These are phyloP conservation scores for Cnidoscolus chayamansa DNA, from an alignment of 441 rosid genomes.

Conservation along the genomic window DNA sequence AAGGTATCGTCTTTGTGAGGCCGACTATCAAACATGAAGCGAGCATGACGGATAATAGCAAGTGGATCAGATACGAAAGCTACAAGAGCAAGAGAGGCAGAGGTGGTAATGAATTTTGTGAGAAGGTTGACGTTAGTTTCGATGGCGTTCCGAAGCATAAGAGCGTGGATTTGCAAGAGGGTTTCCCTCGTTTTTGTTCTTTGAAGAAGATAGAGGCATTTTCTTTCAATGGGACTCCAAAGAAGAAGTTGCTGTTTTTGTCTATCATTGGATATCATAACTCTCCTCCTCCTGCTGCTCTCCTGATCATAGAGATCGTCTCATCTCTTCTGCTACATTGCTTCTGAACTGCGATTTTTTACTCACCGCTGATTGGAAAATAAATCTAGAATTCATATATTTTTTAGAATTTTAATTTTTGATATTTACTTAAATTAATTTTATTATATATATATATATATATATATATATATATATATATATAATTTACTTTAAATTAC, in stretches of 20 bases:
- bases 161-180: constrained; percentile 59
- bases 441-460: too few species aligned
- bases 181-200: constrained; percentile 28
- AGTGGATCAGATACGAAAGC: constrained; percentile 4
- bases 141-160: constrained; percentile 54
- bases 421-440: too few species aligned
- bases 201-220: constrained; percentile 53
- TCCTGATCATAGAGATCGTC: not conserved
- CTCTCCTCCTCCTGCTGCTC: not conserved
- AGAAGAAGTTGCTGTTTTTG: constrained; percentile 13
- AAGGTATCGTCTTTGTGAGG: constrained; percentile 50
- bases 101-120: constrained; percentile 47
- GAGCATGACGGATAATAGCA: constrained; percentile 41
- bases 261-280: constrained; percentile 6
- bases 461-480: too few species aligned
- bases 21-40: constrained; percentile 48
- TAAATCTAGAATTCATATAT: too few species aligned
- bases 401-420: too few species aligned
- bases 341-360: too few species aligned
- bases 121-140: constrained; percentile 52
- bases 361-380: too few species aligned
- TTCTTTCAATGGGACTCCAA: constrained; percentile 55
- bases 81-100: constrained; percentile 27
- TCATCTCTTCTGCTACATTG: not conserved
- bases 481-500: too few species aligned